Conservation (phyloP, 2,329 filamentous ascomycete genomes). For the Eurotiales sp. region DNA sequence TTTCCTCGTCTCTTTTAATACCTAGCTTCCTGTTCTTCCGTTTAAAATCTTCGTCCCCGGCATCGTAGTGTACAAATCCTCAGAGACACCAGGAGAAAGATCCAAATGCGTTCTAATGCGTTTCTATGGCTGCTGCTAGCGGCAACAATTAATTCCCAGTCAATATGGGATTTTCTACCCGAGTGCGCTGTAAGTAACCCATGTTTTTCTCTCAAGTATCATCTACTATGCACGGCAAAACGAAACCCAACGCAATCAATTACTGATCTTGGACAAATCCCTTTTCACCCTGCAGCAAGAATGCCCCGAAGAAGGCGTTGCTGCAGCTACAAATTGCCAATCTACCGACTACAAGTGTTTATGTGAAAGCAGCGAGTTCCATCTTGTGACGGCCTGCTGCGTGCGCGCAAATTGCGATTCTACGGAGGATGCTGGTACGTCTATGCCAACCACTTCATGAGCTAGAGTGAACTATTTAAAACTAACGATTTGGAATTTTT, state of each 20-base stretch:
- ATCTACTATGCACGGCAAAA: too few species aligned
- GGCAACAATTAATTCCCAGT: neutral
- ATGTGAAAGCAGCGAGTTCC: constrained; percentile 1
- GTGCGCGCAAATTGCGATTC: constrained; percentile 4
- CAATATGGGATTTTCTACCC: constrained; percentile 8
- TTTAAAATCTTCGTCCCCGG: neutral
- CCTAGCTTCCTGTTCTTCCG: neutral
- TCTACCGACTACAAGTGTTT: constrained; percentile 11
- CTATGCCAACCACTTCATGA: neutral
- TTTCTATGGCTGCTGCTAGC: neutral
- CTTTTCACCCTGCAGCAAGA: neutral
- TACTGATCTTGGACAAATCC: neutral
- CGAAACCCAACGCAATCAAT: neutral
- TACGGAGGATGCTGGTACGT: constrained; percentile 6
- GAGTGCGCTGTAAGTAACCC: constrained; percentile 11
- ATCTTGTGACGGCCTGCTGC: constrained; percentile 1
- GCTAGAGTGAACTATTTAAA: neutral
- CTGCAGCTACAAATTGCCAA: neutral
- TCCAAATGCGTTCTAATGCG: neutral
- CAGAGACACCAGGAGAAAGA: neutral
- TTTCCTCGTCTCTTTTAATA: neutral
- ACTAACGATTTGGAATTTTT: neutral
- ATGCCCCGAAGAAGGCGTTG: constrained; percentile 1
- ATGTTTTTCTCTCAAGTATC: neutral
- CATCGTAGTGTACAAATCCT: neutral